Conservation (phyloP, 2,329 filamentous ascomycete genomes). For the Byssochlamys sp. region DNA sequence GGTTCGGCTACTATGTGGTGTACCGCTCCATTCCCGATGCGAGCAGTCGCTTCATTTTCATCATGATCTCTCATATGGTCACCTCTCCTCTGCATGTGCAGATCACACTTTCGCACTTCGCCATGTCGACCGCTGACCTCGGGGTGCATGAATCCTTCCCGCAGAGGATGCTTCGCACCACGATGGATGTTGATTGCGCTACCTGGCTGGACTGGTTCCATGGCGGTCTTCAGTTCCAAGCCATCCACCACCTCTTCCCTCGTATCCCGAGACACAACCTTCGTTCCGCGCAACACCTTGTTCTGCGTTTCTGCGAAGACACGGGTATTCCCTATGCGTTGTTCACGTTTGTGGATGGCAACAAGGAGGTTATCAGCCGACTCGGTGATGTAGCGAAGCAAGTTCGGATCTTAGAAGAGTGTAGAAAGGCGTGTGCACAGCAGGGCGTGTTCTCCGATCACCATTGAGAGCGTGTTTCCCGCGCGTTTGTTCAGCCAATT, state of each 20-base stretch:
- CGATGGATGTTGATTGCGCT: conserved; percentile 86
- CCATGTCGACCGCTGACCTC: conserved; percentile 82
- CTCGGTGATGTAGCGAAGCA: conserved; percentile 72
- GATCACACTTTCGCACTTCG: conserved; percentile 85
- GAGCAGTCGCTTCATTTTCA: conserved; percentile 60
- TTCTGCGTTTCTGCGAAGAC: conserved; percentile 71
- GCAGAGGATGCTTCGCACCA: conserved; percentile 82
- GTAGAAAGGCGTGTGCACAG: conserved; percentile 42
- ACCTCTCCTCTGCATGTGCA: conserved; percentile 78
- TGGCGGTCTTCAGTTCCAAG: conserved; percentile 81
- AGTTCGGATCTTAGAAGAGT: conserved; percentile 66
- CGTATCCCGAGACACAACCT: conserved; percentile 78
- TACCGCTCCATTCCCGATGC: conserved; percentile 63
- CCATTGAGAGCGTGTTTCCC: conserved; percentile 8
- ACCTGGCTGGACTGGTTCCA: conserved; percentile 83
- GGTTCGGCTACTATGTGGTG: conserved; percentile 75
- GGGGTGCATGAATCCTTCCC: conserved; percentile 78
- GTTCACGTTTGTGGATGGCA: conserved; percentile 76
- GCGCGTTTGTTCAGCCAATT: not conserved
- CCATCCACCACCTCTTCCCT: conserved; percentile 76
- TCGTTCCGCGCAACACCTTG: conserved; percentile 61
- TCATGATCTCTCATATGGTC: conserved; percentile 70
- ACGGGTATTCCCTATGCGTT: conserved; percentile 76
- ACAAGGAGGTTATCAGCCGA: conserved; percentile 66
- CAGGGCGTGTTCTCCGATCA: conserved; percentile 15